Evolutionary conservation across 83 land plant genomes (phyloP).

Genomic region (Thuja plicata): DNA sequence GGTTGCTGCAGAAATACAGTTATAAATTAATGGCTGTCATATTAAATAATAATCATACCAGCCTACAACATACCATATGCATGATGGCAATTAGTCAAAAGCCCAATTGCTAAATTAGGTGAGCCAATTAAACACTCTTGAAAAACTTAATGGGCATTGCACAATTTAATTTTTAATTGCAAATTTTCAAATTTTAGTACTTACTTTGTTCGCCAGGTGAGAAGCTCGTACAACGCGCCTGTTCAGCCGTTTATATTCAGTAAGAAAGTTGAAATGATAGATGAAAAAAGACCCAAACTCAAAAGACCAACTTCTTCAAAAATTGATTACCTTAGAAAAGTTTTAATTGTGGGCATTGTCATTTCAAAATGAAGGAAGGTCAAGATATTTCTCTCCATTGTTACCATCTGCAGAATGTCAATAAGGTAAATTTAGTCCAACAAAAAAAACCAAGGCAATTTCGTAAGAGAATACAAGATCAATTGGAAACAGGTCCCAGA

Average conservation of each 20-base stretch:
- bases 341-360: slow-evolving; percentile 23
- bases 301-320: neutral
- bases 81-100: neutral
- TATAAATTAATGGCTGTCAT: neutral
- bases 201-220: slow-evolving; percentile 54
- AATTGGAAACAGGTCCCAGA: neutral
- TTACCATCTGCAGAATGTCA: slow-evolving; percentile 14
- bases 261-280: neutral
- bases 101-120: neutral
- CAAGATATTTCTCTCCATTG: slow-evolving; percentile 24
- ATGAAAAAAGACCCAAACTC: neutral
- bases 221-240: slow-evolving; percentile 89
- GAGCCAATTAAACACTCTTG: neutral
- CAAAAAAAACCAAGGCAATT: too few relatives aligned
- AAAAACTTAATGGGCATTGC: neutral
- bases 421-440: neutral
- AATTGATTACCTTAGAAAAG: slow-evolving; percentile 12
- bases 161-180: neutral
- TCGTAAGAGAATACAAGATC: neutral
- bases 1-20: slow-evolving; percentile 18
- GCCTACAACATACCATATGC: neutral
- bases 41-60: neutral
- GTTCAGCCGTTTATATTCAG: neutral
- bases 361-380: slow-evolving; percentile 25
- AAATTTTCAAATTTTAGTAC: neutral